Evolutionary conservation across 371 early-diverging fungal genomes (phyloP).

Genomic region (Zancudomyces culisetae): DNA sequence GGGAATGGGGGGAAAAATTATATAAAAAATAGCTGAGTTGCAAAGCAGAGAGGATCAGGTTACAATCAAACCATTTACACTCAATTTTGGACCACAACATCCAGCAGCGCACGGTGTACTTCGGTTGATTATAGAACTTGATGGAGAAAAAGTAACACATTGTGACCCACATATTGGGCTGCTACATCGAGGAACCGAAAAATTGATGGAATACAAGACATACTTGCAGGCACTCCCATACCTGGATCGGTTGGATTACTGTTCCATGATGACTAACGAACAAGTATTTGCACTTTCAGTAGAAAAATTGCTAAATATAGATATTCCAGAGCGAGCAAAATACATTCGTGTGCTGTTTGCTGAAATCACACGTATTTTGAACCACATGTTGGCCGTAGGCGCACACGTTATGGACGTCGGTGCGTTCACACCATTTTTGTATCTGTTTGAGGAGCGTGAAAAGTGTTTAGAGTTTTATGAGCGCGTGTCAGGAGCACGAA

Average conservation of each 20-base stretch:
- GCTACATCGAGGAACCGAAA: conserved; percentile 93
- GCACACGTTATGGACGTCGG: conserved; percentile 94
- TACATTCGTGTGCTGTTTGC: conserved; percentile 93
- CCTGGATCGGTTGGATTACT: conserved; percentile 96
- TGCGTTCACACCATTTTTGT: conserved; percentile 92
- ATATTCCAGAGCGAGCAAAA: conserved; percentile 82
- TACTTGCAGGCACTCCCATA: conserved; percentile 95
- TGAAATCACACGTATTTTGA: conserved; percentile 90
- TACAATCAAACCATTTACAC: conserved; percentile 30
- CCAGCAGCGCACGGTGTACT: conserved; percentile 98
- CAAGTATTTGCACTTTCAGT: conserved; percentile 90
- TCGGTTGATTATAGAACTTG: conserved; percentile 84
- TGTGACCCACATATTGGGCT: conserved; percentile 95
- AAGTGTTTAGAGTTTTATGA: conserved; percentile 96
- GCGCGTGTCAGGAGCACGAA: conserved; percentile 93
- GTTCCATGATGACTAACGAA: conserved; percentile 93
- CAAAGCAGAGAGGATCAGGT: conserved; percentile 1
- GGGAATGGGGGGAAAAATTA: not conserved
- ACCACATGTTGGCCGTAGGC: conserved; percentile 95
- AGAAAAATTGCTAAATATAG: conserved; percentile 93
- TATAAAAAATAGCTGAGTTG: not conserved
- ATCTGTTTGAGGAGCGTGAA: conserved; percentile 98
- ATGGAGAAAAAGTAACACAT: conserved; percentile 79
- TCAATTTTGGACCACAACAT: conserved; percentile 98
- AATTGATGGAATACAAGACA: conserved; percentile 94